These are phyloP conservation scores for Volvariella volvacea DNA, from an alignment of 1,284 basidiomycete genomes.

Conservation along the genomic window DNA sequence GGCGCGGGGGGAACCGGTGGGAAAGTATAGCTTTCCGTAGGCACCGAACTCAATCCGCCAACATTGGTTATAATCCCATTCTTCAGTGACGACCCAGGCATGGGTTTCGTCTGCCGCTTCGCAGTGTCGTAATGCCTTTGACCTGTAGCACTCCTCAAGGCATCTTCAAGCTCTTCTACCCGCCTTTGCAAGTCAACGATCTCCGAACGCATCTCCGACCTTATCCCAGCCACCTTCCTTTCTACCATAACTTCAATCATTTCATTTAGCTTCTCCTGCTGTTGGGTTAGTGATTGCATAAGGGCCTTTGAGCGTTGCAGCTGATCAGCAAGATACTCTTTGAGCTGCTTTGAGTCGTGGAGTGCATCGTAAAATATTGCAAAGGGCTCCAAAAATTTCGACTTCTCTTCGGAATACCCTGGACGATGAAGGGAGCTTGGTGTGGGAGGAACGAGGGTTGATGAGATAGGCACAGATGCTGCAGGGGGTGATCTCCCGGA, in stretches of 20 bases:
- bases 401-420: constrained; percentile 54
- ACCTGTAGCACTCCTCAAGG: constrained; percentile 28
- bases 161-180: constrained; percentile 52
- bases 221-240: constrained; percentile 44
- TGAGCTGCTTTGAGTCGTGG: constrained; percentile 66
- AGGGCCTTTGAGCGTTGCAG: constrained; percentile 53
- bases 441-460: constrained; percentile 57
- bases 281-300: constrained; percentile 40
- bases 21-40: constrained; percentile 42
- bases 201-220: constrained; percentile 55
- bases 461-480: constrained; percentile 53
- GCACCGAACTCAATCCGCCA: constrained; percentile 11
- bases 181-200: constrained; percentile 46
- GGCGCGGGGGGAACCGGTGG: constrained; percentile 25
- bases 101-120: constrained; percentile 25
- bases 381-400: constrained; percentile 71
- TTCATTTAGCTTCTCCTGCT: constrained; percentile 54
- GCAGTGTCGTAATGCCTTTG: constrained; percentile 20
- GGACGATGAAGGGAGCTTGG: constrained; percentile 55
- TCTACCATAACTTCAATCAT: constrained; percentile 53
- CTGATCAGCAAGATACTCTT: constrained; percentile 66
- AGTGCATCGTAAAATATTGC: constrained; percentile 75
- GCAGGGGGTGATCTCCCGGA: constrained; percentile 42
- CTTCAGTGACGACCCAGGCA: constrained; percentile 7
- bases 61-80: constrained; percentile 21